Base-by-base conservation (phyloP, 371 early-diverging fungal genomes). In the Globomyces sp. region DNA sequence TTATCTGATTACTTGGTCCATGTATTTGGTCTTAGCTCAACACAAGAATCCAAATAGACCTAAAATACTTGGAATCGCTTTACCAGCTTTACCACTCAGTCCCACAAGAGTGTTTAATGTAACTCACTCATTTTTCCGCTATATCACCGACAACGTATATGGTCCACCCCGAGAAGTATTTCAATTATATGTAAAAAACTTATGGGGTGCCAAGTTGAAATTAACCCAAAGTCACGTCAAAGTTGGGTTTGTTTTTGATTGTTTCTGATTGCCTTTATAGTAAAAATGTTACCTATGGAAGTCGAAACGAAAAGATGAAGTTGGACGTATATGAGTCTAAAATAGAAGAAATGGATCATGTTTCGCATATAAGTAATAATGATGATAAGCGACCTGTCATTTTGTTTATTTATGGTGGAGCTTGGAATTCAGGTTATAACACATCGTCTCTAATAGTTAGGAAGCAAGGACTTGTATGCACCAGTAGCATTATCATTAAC, bases 351-450 rank as follows among this genome's bases (percentile, higher is more conserved):
- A 57, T 10, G 40, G 41, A 57, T 39, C 57, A 57, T 57, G 57
- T 57, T 10, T 57, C 57, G 5, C 40, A 57, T 41, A 4, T 36
- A 4, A 9, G 10, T 36, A 9, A 8, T 8, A 36, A 41, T 39
- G 40, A 36, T 39, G 40, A 57, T 1, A 10, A 41, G 6, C 34
- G 57, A 8, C 90, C 89, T 34, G 86, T 90, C 10, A 76, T 91
- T 65, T 73, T 91, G 0, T 91, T 89, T 69, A 76, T 90, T 47
- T 85, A 90, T 71, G 91, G 91, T 48, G 90, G 90, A 1, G 77
- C 83, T 13, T 91, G 91, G 91, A 70, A 37, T 47, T 39, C 49
- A 52, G 47, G 51, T 65, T 6, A 71, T 24, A 24, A 24, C 24
- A 24, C 24, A 24, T 24, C 24, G 24, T 24, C 24, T 24, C 24